A percentile compares a stretch with the other conserved stretches of the same genome.
Evolutionary conservation across 2,329 filamentous ascomycete genomes (phyloP).

Genomic region (Xylaria sp.): DNA sequence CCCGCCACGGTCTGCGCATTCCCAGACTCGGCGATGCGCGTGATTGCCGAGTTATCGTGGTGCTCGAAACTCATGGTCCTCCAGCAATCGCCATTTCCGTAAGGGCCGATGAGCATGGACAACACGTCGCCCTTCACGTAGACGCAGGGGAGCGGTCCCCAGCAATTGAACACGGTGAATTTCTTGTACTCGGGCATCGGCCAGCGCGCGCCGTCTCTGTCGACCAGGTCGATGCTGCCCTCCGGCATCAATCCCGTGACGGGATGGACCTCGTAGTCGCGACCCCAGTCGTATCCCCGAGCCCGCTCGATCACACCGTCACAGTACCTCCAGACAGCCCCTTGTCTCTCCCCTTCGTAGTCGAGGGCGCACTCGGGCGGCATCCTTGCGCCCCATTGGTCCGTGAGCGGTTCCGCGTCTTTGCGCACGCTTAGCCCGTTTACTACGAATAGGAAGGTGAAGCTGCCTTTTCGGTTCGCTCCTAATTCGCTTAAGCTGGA

Average conservation of each 20-base stretch:
- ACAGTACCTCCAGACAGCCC: constrained; percentile 27
- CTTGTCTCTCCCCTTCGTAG: constrained; percentile 12
- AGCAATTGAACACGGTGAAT: constrained; percentile 37
- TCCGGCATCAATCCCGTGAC: neutral
- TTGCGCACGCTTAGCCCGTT: constrained; percentile 27
- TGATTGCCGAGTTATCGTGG: constrained; percentile 23
- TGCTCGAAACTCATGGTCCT: constrained; percentile 26
- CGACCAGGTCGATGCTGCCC: constrained; percentile 5
- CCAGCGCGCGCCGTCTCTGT: neutral
- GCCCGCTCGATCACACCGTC: constrained; percentile 19
- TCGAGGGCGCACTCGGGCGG: constrained; percentile 13
- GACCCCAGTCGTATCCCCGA: constrained; percentile 16
- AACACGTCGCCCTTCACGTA: constrained; percentile 32
- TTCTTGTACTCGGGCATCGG: constrained; percentile 24
- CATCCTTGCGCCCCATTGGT: constrained; percentile 30
- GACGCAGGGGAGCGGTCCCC: constrained; percentile 34
- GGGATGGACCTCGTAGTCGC: neutral
- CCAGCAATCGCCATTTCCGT: neutral
- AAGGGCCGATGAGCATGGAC: constrained; percentile 3
- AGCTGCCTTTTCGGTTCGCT: neutral
- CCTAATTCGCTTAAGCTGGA: neutral
- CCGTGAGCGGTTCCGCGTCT: neutral
- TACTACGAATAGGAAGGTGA: constrained; percentile 38
- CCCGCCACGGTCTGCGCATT: constrained; percentile 27
- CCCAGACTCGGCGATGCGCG: constrained; percentile 15